These are phyloP conservation scores for Perkinsus olseni DNA, from an alignment of 169 alveolate species.

Conservation along the genomic window DNA sequence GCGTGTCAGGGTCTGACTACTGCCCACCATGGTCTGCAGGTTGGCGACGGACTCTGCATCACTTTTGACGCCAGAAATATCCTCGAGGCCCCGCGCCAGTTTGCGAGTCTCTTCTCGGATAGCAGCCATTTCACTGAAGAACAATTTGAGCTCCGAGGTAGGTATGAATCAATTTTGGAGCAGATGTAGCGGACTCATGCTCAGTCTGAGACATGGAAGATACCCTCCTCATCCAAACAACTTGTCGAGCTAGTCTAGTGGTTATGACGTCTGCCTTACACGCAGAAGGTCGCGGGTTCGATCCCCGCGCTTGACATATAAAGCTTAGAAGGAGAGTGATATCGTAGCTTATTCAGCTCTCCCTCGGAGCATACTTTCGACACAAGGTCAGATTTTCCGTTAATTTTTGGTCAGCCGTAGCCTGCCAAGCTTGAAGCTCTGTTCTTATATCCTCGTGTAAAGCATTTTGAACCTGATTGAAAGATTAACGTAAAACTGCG, in stretches of 20 bases:
- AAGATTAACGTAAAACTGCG: neutral
- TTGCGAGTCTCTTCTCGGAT: neutral
- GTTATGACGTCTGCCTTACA: slow-evolving; percentile 58
- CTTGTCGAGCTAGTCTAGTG: slow-evolving; percentile 23
- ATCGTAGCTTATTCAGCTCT: too few species aligned
- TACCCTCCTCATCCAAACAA: neutral
- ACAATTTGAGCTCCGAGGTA: too few species aligned
- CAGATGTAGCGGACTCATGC: neutral
- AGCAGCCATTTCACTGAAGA: neutral
- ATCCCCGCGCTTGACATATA: slow-evolving; percentile 60
- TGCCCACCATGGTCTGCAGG: neutral
- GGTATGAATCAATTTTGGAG: too few species aligned
- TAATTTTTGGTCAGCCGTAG: neutral
- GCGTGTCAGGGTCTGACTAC: neutral
- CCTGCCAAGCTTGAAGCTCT: neutral
- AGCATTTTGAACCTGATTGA: neutral
- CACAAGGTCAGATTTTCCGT: neutral
- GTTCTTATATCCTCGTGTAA: neutral
- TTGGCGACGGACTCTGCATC: neutral
- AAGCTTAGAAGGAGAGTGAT: too few species aligned
- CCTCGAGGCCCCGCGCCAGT: neutral
- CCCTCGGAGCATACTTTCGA: neutral
- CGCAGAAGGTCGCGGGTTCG: slow-evolving; percentile 68
- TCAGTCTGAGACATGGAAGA: neutral
- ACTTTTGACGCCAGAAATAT: neutral